Percentiles rank a stretch among this genome's conserved stretches.
phyloP scores from a whole-genome alignment of 805 yeast species.

The Starmera pachycereana region DNA sequence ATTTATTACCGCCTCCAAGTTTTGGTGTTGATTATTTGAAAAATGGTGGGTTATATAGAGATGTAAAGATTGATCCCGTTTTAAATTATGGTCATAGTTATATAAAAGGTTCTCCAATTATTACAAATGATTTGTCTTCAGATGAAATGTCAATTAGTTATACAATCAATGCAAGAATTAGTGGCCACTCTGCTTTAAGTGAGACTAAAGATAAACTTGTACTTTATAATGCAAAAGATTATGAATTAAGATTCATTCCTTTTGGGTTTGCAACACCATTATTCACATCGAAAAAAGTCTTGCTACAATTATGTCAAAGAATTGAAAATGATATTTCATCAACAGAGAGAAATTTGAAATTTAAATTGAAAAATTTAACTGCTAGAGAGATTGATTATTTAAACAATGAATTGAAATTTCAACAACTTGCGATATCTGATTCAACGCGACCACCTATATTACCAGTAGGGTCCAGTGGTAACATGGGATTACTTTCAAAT shows the following conservation, averaged over 20 bases:
- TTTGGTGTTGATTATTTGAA: constrained; percentile 25
- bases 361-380: constrained; percentile 9
- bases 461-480: too few relatives aligned
- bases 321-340: constrained; percentile 9
- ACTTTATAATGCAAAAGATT: constrained; percentile 25
- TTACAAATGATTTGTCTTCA: constrained; percentile 39
- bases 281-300: constrained; percentile 7
- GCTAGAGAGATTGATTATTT: constrained; percentile 6
- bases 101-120: constrained; percentile 41
- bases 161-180: constrained; percentile 45
- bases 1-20: constrained; percentile 28
- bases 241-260: constrained; percentile 29
- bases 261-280: constrained; percentile 23
- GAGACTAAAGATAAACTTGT: constrained; percentile 13
- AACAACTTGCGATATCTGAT: constrained; percentile 5
- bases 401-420: constrained; percentile 10
- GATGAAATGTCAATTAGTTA: constrained; percentile 39
- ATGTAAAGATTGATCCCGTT: constrained; percentile 22
- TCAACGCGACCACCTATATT: neutral
- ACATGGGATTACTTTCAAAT: neutral
- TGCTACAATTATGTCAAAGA: constrained; percentile 4
- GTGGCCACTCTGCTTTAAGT: constrained; percentile 30
- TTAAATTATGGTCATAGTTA: constrained; percentile 47
- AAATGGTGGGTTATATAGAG: constrained; percentile 13
- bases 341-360: constrained; percentile 10